Evolutionary conservation across 768 basidiomycete species (phyloP).

Genomic region (Pisolithus tinctorius): DNA sequence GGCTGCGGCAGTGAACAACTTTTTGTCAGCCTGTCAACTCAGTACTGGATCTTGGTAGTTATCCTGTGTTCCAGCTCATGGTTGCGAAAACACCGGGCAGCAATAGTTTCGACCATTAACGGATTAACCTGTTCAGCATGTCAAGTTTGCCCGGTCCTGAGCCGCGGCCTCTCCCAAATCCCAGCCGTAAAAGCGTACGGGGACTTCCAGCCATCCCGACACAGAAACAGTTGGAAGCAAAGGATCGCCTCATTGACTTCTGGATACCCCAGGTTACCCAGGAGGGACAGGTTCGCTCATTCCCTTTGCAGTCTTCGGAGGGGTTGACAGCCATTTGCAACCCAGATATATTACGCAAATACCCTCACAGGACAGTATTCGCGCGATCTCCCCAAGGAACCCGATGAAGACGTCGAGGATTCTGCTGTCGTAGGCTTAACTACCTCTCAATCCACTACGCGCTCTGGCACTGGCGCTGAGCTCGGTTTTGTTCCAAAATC

Average conservation of each 20-base stretch:
- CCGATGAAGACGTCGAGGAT: slow-evolving; percentile 50
- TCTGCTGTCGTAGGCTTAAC: slow-evolving; percentile 49
- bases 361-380: slow-evolving; percentile 75
- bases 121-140: slow-evolving; percentile 9
- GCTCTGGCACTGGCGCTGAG: slow-evolving; percentile 42
- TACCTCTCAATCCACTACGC: slow-evolving; percentile 43
- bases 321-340: background rate
- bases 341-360: slow-evolving; percentile 90
- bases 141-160: slow-evolving; percentile 5
- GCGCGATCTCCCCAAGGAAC: slow-evolving; percentile 71
- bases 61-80: background rate
- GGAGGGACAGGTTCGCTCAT: slow-evolving; percentile 65
- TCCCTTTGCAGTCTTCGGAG: background rate
- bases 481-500: slow-evolving; percentile 34
- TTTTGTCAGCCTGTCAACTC: background rate
- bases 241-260: slow-evolving; percentile 51
- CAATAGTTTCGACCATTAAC: background rate
- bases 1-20: background rate
- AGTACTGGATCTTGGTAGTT: background rate
- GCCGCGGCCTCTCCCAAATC: background rate
- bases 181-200: slow-evolving; percentile 17
- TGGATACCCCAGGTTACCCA: slow-evolving; percentile 86
- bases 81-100: background rate
- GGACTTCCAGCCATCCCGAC: slow-evolving; percentile 25
- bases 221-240: slow-evolving; percentile 1